Evolutionary conservation across 805 yeast genomes (phyloP).

Genomic region (Starmerella sirachaensis): DNA sequence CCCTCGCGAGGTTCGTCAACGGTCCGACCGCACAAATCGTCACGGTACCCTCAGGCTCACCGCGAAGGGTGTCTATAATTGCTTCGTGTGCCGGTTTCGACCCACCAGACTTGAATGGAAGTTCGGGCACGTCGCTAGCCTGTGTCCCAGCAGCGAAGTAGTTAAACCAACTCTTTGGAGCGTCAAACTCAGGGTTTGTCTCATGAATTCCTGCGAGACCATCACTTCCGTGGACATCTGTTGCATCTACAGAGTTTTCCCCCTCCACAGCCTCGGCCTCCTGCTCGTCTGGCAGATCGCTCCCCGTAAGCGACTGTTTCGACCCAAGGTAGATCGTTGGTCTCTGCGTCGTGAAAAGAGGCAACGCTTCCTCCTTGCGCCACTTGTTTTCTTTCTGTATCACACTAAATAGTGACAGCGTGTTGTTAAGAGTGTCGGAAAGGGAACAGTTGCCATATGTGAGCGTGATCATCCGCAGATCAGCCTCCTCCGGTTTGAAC

Average conservation of each 20-base stretch:
- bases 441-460: constrained; percentile 33
- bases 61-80: constrained; percentile 29
- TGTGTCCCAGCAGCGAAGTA: constrained; percentile 19
- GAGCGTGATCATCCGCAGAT: constrained; percentile 28
- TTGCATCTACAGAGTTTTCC: constrained; percentile 25
- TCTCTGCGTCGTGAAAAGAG: constrained; percentile 23
- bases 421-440: constrained; percentile 28
- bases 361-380: constrained; percentile 20
- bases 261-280: constrained; percentile 17
- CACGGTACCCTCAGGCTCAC: constrained; percentile 30
- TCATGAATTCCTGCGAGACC: constrained; percentile 33
- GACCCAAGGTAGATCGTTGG: constrained; percentile 31
- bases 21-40: constrained; percentile 33
- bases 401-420: constrained; percentile 29
- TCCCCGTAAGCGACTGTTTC: constrained; percentile 12
- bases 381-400: constrained; percentile 25
- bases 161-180: constrained; percentile 24
- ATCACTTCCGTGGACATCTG: constrained; percentile 33
- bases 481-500: constrained; percentile 21
- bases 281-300: constrained; percentile 7
- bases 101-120: constrained; percentile 27
- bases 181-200: constrained; percentile 28
- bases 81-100: constrained; percentile 26
- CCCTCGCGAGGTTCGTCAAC: constrained; percentile 32
- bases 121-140: constrained; percentile 6